Evolutionary conservation across 2,329 filamentous ascomycete species (phyloP).

Genomic region (Diaporthe citri): DNA sequence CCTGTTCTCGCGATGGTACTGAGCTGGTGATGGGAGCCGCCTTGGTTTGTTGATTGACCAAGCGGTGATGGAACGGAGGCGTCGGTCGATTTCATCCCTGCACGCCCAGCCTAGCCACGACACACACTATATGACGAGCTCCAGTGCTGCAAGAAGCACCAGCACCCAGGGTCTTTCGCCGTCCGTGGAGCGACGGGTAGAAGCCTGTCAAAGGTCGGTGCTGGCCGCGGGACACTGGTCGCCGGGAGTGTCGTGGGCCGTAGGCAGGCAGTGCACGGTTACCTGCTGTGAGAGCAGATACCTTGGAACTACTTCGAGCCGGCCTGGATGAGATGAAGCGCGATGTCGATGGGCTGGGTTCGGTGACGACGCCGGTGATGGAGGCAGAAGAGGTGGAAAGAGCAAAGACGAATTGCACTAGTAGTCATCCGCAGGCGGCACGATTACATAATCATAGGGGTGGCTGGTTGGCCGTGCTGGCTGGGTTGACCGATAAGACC

Average conservation of each 20-base stretch:
- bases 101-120: slow-evolving; percentile 37
- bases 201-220: slow-evolving; percentile 34
- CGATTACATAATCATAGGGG: background rate
- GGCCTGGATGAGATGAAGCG: background rate
- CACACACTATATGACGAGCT: slow-evolving; percentile 23
- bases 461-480: background rate
- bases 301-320: slow-evolving; percentile 2
- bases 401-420: background rate
- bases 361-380: background rate
- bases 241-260: slow-evolving; percentile 17
- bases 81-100: slow-evolving; percentile 16
- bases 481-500: background rate
- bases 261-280: slow-evolving; percentile 36
- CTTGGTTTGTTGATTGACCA: slow-evolving; percentile 13
- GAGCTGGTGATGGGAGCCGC: background rate
- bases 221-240: slow-evolving; percentile 32
- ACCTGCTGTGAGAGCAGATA: slow-evolving; percentile 12
- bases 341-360: background rate
- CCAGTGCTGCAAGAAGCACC: slow-evolving; percentile 34
- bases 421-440: background rate
- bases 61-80: background rate
- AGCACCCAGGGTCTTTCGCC: slow-evolving; percentile 38
- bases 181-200: slow-evolving; percentile 34
- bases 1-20: background rate
- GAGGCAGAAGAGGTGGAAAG: background rate